Evolutionary conservation across 2,329 filamentous ascomycete species (phyloP).

Genomic region (Hyphodiscus sp.): DNA sequence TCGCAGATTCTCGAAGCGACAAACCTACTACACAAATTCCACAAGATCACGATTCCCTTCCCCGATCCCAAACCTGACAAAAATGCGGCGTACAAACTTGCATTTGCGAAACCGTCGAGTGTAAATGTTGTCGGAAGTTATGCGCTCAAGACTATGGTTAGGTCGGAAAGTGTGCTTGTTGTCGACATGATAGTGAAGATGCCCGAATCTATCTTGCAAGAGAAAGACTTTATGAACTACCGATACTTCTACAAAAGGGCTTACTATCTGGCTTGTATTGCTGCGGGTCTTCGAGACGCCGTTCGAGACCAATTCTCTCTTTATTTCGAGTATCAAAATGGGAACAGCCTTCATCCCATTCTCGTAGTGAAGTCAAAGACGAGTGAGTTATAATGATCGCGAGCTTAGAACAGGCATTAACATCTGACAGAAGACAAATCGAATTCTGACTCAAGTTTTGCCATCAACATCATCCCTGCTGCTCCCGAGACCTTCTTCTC

Average conservation of each 20-base stretch:
- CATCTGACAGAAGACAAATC: constrained; percentile 28
- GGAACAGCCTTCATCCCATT: constrained; percentile 71
- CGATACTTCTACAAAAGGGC: constrained; percentile 93
- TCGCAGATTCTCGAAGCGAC: constrained; percentile 62
- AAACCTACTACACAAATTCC: constrained; percentile 58
- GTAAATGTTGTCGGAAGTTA: constrained; percentile 90
- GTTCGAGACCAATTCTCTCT: constrained; percentile 49
- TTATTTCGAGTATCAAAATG: constrained; percentile 60
- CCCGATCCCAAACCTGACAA: constrained; percentile 71
- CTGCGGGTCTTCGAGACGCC: constrained; percentile 58
- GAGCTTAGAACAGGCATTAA: neutral
- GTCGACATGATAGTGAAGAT: constrained; percentile 87
- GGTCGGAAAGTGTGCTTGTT: constrained; percentile 49
- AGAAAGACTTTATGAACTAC: constrained; percentile 90
- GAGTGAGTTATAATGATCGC: constrained; percentile 5
- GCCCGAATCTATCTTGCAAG: constrained; percentile 73
- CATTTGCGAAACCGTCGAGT: constrained; percentile 67
- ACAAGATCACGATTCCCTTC: constrained; percentile 72
- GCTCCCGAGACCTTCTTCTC: constrained; percentile 65
- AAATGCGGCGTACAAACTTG: constrained; percentile 75
- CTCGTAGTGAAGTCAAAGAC: constrained; percentile 38
- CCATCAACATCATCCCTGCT: constrained; percentile 72
- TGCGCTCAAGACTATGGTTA: constrained; percentile 66
- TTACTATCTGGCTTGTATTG: constrained; percentile 81
- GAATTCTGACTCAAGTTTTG: constrained; percentile 38